These are phyloP conservation scores for Gymnopilus dilepis DNA, from an alignment of 768 basidiomycete species.

Conservation along the genomic window DNA sequence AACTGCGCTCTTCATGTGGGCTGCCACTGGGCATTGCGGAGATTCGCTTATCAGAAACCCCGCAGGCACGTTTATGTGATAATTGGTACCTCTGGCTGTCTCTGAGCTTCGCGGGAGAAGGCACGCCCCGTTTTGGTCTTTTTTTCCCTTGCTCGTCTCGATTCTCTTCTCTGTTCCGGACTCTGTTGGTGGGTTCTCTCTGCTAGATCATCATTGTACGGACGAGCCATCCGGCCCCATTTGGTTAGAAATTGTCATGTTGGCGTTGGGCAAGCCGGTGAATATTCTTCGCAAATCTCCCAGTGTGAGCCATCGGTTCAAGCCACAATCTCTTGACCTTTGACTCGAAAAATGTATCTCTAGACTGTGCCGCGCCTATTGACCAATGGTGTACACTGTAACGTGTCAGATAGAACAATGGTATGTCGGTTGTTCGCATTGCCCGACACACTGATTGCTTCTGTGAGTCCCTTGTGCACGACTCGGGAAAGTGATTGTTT, in stretches of 20 bases:
- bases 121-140: neutral
- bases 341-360: no score
- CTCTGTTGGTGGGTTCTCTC: neutral
- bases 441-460: no score
- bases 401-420: no score
- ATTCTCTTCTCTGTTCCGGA: neutral
- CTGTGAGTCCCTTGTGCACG: no score
- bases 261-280: neutral
- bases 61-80: conserved; percentile 3
- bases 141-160: neutral
- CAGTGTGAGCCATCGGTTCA: no score
- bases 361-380: no score
- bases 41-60: conserved; percentile 11
- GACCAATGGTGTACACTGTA: no score
- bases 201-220: neutral
- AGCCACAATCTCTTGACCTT: no score
- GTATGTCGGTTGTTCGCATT: no score
- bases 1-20: neutral
- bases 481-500: no score
- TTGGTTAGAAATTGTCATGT: no score
- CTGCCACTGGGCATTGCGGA: neutral
- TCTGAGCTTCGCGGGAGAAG: conserved; percentile 22
- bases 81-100: neutral
- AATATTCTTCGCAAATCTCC: neutral
- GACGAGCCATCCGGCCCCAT: no score